Base-by-base conservation (phyloP, 257 asterid species). In the Pogostemon cablin region DNA sequence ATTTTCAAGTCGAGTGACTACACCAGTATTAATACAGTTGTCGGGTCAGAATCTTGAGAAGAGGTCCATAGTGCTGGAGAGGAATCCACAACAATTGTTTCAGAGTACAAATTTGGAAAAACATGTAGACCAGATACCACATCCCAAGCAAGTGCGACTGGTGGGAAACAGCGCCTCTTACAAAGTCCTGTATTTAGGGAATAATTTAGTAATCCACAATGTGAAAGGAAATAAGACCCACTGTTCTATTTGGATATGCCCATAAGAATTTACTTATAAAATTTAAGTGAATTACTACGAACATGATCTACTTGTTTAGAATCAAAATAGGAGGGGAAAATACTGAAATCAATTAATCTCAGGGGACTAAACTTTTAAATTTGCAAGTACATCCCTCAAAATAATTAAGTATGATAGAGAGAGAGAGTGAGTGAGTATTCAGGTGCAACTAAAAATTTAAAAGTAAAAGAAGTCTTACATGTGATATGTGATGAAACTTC, bases 91-190 rank as follows among this genome's bases (percentile, higher is more conserved):
- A 86, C 75, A 75, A 95, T 79, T 78, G 86, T 87, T 85, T 89
- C 88, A 59, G 93, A 86, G 82, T 81, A 73, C 81, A 91, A 76
- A 82, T 95, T 95, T 69, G 99, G 99, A 77, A 84, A 91, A 53
- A 95, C 83, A 58, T 89, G 96, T 67, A 95, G 88, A 78, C 99
- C 98, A 65, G 99, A 91, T 72, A 88, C 86, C 47, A 79, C 77
- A 82, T 95, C 99, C 98, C 98, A 95, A 82, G 95, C 96, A 78
- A 95, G 88, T 66, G 96, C 98, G 68, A 89, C 96, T 50, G 99
- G 98, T 48, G 99, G 99, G 79, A 93, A 93, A 81, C 99, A 93
- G 55, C 96, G 95, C 72, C 88, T 90, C 83, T 76, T 85, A 77
- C 99, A 95, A 65, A 95, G 86, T 72, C 86, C 99, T 95, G 84